phyloP scores from a whole-genome alignment of 129 eudicot species.

The Scalesia atractyloides region DNA sequence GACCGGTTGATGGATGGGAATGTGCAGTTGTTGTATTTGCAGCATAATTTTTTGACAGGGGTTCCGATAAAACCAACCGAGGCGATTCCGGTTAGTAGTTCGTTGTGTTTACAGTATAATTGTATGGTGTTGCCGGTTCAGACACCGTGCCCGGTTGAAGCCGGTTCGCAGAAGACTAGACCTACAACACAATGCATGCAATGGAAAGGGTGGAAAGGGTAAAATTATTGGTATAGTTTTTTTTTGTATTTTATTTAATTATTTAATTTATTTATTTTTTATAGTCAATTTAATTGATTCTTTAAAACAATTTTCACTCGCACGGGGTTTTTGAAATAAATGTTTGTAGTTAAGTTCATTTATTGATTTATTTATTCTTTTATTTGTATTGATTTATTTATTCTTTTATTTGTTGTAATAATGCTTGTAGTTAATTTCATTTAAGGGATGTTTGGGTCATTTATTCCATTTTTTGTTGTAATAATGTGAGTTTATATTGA shows the following conservation, averaged over 20 bases:
- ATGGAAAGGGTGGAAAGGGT: constrained; percentile 1
- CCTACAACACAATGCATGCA: neutral
- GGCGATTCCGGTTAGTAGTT: constrained; percentile 11
- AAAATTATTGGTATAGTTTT: neutral
- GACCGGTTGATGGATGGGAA: constrained; percentile 1
- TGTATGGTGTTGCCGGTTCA: constrained; percentile 13
- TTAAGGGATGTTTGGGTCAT: neutral
- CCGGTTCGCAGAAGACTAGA: constrained; percentile 1
- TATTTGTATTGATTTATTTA: too few species aligned
- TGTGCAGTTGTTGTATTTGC: constrained; percentile 13
- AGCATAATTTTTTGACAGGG: constrained; percentile 6
- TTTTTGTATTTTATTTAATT: neutral
- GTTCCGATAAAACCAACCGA: constrained; percentile 6
- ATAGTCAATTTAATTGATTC: neutral
- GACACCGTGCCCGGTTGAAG: constrained; percentile 3
- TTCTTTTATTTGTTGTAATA: too few species aligned
- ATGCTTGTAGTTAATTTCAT: neutral
- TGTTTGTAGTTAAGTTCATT: too few species aligned
- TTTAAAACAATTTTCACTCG: neutral
- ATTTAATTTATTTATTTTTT: neutral
- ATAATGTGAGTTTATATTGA: too few species aligned
- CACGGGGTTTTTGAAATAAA: neutral
- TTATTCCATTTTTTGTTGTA: neutral
- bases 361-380: too few species aligned
- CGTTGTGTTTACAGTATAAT: constrained; percentile 12